Evolutionary conservation across 345 rosid species (phyloP), one percentile per base, ranked within the genome.

Genomic region (Linum tenue): DNA sequence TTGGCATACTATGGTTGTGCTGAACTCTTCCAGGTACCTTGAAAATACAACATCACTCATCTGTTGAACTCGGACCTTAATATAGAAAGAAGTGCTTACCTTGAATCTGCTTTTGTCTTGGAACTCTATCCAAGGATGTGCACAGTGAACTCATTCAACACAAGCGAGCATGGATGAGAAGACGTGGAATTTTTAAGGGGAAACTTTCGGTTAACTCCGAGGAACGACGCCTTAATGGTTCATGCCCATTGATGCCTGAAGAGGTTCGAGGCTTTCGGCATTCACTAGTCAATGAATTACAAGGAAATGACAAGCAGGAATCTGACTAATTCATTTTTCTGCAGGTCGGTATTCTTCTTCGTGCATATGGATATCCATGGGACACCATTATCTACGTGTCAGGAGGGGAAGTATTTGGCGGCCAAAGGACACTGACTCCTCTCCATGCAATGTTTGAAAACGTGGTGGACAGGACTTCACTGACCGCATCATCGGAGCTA

Each of bases 391-490:
- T 94, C 65, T 94, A 90, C 61, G 87, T 94, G 3, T 80, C 99
- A 0, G 96, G 99, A 3, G 99, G 97, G 69, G 99, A 94, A 80
- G 92, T 92, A 14, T 90, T 90, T 71, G 97, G 96, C 6, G 99
- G 99, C 67, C 99, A 94, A 66, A 83, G 99, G 81, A 86, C 84
- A 22, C 56, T 90, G 64, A 85, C 83, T 67, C 89, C 99, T 41
- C 90, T 94, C 55, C 99, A 88, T 68, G 89, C 90, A 22, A 84
- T 88, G 97, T 90, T 90, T 58, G 95, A 86, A 68, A 94, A 94
- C 73, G 89, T 86, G 16, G 85, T 90, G 39, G 99, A 94, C 76
- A 74, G 98, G 74, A 89, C 98, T 73, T 89, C 87, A 31, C 91
- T 89, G 17, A 89, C 95, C 63, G 80, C 95, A 14, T 73, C 67